Evolutionary conservation across 2,329 filamentous ascomycete genomes (phyloP).

Genomic region (Cryphonectria naterciae): DNA sequence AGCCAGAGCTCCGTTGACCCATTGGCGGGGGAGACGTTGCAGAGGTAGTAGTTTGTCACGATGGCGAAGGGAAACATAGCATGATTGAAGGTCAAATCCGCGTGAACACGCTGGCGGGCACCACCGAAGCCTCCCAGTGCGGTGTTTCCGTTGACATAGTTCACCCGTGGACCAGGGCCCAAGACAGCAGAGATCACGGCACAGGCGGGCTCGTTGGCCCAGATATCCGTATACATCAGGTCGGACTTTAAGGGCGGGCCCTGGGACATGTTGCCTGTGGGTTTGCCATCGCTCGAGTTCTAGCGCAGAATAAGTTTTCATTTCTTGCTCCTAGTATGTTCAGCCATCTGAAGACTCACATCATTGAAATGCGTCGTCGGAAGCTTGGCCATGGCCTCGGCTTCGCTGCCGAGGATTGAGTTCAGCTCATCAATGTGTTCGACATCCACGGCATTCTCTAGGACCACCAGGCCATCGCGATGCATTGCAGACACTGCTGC

Average conservation of each 20-base stretch:
- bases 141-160: constrained; percentile 46
- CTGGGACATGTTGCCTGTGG: constrained; percentile 31
- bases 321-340: neutral
- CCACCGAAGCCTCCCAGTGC: constrained; percentile 36
- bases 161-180: constrained; percentile 41
- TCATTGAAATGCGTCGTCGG: constrained; percentile 30
- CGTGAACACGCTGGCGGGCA: constrained; percentile 45
- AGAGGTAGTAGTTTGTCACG: constrained; percentile 51
- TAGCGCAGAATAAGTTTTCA: neutral
- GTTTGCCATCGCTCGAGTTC: neutral
- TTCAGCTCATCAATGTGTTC: constrained; percentile 41
- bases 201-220: constrained; percentile 40
- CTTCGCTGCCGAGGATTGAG: constrained; percentile 41
- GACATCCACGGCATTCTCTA: constrained; percentile 42
- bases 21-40: constrained; percentile 49
- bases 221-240: constrained; percentile 31
- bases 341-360: neutral
- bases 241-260: constrained; percentile 16
- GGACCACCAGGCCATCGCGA: constrained; percentile 43
- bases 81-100: constrained; percentile 51
- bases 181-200: constrained; percentile 42
- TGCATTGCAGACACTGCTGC: constrained; percentile 40
- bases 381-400: constrained; percentile 34
- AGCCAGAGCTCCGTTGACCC: constrained; percentile 56
- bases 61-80: constrained; percentile 51